A percentile compares a stretch with the other conserved stretches of the same genome.
phyloP scores from a whole-genome alignment of 75 land plant species.

The Ceratopteris richardii region DNA sequence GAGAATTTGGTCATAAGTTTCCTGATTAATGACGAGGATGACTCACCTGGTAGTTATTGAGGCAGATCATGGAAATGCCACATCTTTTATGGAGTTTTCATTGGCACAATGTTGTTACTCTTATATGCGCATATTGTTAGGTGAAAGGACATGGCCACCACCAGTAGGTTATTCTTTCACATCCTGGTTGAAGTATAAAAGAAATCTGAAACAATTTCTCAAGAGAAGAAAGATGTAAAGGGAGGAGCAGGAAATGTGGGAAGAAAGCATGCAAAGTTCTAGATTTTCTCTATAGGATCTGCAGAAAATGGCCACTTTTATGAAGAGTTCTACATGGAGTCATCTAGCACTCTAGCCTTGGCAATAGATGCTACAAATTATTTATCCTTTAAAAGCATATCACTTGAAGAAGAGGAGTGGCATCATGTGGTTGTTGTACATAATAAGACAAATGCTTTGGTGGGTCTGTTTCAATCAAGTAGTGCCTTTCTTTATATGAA shows the following conservation, averaged over 20 bases:
- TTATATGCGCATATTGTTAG: conserved; percentile 73
- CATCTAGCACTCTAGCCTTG: conserved; percentile 72
- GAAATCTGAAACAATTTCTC: conserved; percentile 6
- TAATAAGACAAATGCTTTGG: conserved; percentile 94
- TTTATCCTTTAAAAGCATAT: conserved; percentile 63
- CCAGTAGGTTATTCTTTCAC: conserved; percentile 94
- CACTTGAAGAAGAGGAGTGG: conserved; percentile 85
- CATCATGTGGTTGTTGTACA: conserved; percentile 96
- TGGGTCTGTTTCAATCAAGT: conserved; percentile 96
- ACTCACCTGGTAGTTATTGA: conserved; percentile 48
- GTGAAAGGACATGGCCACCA: conserved; percentile 98
- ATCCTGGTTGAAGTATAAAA: conserved; percentile 80
- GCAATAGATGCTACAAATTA: conserved; percentile 71
- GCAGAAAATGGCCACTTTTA: conserved; percentile 50
- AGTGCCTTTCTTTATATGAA: conserved; percentile 79
- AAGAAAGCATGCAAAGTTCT: conserved; percentile 24
- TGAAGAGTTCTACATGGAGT: conserved; percentile 78
- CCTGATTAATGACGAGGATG: conserved; percentile 75
- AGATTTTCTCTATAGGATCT: conserved; percentile 83
- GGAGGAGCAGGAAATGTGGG: conserved; percentile 12
- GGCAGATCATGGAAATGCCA: conserved; percentile 55
- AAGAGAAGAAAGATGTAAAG: conserved; percentile 18
- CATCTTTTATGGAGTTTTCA: conserved; percentile 84
- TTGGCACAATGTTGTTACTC: conserved; percentile 81
- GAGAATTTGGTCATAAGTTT: conserved; percentile 47